phyloP scores from a whole-genome alignment of 163 green algal genomes.

The Scenedesmus sp. region DNA sequence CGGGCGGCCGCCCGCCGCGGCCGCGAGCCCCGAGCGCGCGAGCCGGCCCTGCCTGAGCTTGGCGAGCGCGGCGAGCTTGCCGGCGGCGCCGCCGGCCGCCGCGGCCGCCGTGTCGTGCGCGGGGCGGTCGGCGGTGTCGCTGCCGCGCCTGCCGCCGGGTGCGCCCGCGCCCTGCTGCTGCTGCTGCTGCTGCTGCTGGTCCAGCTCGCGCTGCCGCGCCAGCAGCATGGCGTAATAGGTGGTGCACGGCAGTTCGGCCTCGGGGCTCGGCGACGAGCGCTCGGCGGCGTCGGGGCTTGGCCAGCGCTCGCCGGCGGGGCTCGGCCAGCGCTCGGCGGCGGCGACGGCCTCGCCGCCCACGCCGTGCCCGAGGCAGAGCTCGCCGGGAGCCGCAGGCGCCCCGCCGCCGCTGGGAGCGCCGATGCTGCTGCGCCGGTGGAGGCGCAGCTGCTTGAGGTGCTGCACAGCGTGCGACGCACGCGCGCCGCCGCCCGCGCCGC shows the following conservation, averaged over 20 bases:
- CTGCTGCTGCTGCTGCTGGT: slow-evolving; percentile 31
- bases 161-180: neutral
- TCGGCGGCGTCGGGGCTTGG: too few species aligned
- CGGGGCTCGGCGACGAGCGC: too few species aligned
- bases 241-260: too few species aligned
- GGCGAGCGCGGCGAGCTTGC: slow-evolving; percentile 15
- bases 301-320: too few species aligned
- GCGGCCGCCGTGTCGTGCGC: neutral
- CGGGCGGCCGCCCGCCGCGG: slow-evolving; percentile 16
- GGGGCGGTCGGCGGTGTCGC: neutral
- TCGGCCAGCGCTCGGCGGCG: too few species aligned
- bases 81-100: neutral
- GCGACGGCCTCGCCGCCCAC: too few species aligned
- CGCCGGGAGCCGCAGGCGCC: too few species aligned
- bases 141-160: neutral
- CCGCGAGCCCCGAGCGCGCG: neutral
- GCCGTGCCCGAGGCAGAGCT: too few species aligned
- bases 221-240: too few species aligned
- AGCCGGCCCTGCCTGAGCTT: slow-evolving; percentile 27
- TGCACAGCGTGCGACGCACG: slow-evolving; percentile 8
- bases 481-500: too few species aligned
- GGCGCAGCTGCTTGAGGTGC: slow-evolving; percentile 37
- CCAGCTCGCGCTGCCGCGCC: neutral
- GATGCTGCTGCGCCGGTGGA: slow-evolving; percentile 15
- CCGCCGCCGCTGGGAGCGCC: too few species aligned